Evolutionary conservation across 768 basidiomycete species (phyloP).

Genomic region (Strobilomyces confusus): DNA sequence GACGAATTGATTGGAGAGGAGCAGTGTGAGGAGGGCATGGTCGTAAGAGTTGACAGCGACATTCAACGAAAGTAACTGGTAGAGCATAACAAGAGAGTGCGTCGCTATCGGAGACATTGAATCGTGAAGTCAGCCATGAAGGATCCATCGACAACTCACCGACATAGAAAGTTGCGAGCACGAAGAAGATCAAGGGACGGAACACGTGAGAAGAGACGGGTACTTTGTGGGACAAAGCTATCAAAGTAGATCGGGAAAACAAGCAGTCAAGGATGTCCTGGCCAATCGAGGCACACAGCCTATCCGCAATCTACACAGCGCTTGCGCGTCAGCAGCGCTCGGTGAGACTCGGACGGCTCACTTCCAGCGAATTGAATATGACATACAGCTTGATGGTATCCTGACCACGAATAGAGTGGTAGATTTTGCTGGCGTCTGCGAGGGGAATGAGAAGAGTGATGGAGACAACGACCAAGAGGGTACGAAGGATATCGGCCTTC

Average conservation of each 20-base stretch:
- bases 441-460: conserved; percentile 72
- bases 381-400: conserved; percentile 99
- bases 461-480: conserved; percentile 69
- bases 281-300: conserved; percentile 92
- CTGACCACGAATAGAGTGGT: conserved; percentile 95
- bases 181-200: conserved; percentile 80
- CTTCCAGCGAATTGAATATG: conserved; percentile 97
- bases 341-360: conserved; percentile 34
- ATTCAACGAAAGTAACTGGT: conserved; percentile 90
- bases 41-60: conserved; percentile 99
- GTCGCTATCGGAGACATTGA: conserved; percentile 47
- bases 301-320: conserved; percentile 76
- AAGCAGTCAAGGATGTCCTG: conserved; percentile 96
- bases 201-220: conserved; percentile 63
- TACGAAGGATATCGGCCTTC: conserved; percentile 89
- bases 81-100: conserved; percentile 93
- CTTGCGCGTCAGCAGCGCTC: background rate
- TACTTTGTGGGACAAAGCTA: conserved; percentile 59
- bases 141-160: conserved; percentile 43
- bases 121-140: background rate
- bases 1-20: conserved; percentile 97
- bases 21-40: conserved; percentile 86
- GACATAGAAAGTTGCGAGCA: conserved; percentile 76
- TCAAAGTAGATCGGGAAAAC: conserved; percentile 89
- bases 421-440: conserved; percentile 96